A percentile compares a stretch with the other conserved stretches of the same genome.
These are phyloP conservation scores for Comarum palustre DNA, from an alignment of 306 rosid genomes.

Conservation along the genomic window DNA sequence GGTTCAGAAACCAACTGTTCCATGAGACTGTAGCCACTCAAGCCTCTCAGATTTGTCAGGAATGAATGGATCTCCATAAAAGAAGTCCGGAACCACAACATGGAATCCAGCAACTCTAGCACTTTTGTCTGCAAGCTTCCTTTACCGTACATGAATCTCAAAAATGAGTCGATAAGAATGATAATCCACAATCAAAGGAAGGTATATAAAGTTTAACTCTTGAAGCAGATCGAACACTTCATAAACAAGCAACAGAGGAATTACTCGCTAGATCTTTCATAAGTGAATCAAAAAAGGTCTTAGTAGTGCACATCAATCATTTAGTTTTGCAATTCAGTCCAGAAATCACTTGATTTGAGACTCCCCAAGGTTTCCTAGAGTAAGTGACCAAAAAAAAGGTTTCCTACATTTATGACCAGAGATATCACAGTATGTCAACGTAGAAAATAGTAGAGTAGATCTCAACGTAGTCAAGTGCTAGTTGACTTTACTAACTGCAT, in stretches of 20 bases:
- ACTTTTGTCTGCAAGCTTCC: constrained; percentile 85
- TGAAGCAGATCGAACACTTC: neutral
- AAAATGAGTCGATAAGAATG: constrained; percentile 2
- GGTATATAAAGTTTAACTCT: neutral
- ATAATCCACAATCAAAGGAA: neutral
- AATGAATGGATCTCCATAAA: constrained; percentile 57
- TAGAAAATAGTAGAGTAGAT: no score
- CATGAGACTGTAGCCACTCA: constrained; percentile 62
- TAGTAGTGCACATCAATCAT: neutral
- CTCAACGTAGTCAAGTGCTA: neutral
- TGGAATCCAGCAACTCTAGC: constrained; percentile 61
- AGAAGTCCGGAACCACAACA: constrained; percentile 71
- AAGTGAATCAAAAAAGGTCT: neutral
- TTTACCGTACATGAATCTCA: constrained; percentile 18
- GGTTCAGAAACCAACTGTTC: constrained; percentile 45
- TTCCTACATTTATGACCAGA: no score
- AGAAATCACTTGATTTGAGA: neutral
- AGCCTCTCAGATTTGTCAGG: constrained; percentile 35
- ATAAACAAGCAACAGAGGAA: neutral
- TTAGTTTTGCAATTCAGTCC: neutral
- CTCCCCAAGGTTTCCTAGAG: neutral
- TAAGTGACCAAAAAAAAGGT: no score
- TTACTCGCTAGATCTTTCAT: neutral
- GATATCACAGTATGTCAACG: no score
- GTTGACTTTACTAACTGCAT: neutral